A percentile compares a stretch with the other conserved stretches of the same genome.
Evolutionary conservation across 2,329 filamentous ascomycete species (phyloP).

Genomic region (Lasiodiplodia sp.): DNA sequence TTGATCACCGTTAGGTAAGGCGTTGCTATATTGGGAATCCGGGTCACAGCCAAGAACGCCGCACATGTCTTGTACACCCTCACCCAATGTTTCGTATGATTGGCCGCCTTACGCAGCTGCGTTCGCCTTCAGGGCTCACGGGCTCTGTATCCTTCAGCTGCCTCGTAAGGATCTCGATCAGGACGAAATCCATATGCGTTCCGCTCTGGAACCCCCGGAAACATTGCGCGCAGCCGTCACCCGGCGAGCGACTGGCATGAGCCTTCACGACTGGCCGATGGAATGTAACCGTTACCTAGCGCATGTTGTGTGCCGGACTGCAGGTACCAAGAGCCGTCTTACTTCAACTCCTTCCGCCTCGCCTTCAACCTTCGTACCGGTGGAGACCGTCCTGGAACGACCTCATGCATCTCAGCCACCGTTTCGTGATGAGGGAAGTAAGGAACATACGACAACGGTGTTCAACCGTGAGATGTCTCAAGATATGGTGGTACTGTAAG

Average conservation of each 20-base stretch:
- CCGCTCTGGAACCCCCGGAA: background rate
- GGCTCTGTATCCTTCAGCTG: too few relatives aligned
- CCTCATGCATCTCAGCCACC: background rate
- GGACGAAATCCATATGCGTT: background rate
- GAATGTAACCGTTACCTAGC: background rate
- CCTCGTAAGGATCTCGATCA: too few relatives aligned
- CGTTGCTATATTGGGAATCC: too few relatives aligned
- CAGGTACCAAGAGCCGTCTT: background rate
- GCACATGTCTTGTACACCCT: too few relatives aligned
- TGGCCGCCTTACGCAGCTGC: too few relatives aligned
- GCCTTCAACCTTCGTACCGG: background rate
- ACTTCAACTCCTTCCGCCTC: too few relatives aligned
- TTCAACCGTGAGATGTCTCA: background rate
- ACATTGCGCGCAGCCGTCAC: background rate
- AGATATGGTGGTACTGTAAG: too few relatives aligned
- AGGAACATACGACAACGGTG: background rate
- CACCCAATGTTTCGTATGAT: too few relatives aligned
- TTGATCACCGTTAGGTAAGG: background rate
- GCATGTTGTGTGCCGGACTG: background rate
- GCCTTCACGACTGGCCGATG: background rate
- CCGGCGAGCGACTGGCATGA: background rate
- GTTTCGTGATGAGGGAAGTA: background rate
- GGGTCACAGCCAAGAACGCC: too few relatives aligned
- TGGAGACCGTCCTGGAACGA: background rate
- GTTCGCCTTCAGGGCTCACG: too few relatives aligned